Evolutionary conservation across 371 early-diverging fungal genomes (phyloP).

Genomic region (Mortierella sp.): DNA sequence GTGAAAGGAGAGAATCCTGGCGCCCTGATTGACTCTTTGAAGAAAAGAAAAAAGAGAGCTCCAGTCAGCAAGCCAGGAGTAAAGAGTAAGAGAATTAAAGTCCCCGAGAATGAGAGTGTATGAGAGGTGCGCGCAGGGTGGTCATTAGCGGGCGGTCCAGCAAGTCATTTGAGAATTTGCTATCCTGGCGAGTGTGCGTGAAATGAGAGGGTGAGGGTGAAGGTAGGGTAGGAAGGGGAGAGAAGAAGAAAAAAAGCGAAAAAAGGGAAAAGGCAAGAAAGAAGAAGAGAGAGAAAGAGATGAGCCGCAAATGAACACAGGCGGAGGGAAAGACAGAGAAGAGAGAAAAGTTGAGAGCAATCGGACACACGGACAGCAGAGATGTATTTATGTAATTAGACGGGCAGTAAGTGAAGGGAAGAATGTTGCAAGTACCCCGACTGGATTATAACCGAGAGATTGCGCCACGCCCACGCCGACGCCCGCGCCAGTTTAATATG

Average conservation of each 20-base stretch:
- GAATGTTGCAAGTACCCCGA: constrained; percentile 1
- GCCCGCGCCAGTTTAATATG: neutral
- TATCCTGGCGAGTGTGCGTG: constrained; percentile 1
- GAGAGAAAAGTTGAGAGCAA: neutral
- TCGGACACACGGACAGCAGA: constrained; percentile 9
- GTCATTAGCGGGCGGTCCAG: constrained; percentile 6
- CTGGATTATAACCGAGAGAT: neutral
- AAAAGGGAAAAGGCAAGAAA: neutral
- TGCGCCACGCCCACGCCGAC: neutral
- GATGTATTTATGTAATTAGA: constrained; percentile 4
- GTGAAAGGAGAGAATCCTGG: neutral
- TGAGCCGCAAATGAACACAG: neutral
- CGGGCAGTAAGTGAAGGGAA: neutral
- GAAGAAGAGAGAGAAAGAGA: neutral
- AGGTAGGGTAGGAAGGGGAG: constrained; percentile 2
- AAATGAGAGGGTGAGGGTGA: neutral
- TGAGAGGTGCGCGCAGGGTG: neutral
- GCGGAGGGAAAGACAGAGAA: neutral
- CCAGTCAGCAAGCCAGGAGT: constrained; percentile 1
- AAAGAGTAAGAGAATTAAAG: neutral
- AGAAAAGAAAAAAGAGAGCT: neutral
- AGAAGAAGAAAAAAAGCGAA: neutral
- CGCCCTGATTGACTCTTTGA: neutral
- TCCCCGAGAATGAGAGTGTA: neutral
- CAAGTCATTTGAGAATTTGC: neutral